phyloP scores from a whole-genome alignment of 495 filamentous ascomycete species.

The Neurospora hispaniola region DNA sequence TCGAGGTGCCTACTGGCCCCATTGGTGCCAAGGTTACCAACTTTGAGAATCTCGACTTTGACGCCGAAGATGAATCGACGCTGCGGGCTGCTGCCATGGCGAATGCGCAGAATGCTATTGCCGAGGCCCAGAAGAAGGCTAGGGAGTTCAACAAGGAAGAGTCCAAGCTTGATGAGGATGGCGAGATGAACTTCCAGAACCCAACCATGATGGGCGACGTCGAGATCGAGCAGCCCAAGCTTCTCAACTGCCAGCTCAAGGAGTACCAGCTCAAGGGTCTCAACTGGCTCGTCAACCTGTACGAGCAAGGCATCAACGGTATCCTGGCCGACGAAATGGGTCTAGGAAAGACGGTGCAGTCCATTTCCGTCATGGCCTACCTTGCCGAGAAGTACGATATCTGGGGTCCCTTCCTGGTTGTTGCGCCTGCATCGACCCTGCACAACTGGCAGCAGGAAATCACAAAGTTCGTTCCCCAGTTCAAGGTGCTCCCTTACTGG shows the following conservation, averaged over 20 bases:
- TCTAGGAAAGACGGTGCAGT: slow-evolving; percentile 97
- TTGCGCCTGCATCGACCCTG: slow-evolving; percentile 89
- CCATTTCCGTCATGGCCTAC: slow-evolving; percentile 98
- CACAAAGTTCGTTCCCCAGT: slow-evolving; percentile 77
- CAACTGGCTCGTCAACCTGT: slow-evolving; percentile 97
- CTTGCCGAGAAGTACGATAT: slow-evolving; percentile 94
- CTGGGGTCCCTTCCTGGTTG: slow-evolving; percentile 96
- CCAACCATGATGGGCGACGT: slow-evolving; percentile 88
- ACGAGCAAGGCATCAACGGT: slow-evolving; percentile 99
- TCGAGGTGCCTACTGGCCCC: slow-evolving; percentile 49
- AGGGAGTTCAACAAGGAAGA: slow-evolving; percentile 76
- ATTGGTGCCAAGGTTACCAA: slow-evolving; percentile 66
- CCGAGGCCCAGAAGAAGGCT: slow-evolving; percentile 87
- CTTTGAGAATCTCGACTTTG: slow-evolving; percentile 92
- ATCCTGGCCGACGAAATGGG: slow-evolving; percentile 99
- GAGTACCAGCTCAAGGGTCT: slow-evolving; percentile 98
- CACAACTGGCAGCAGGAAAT: slow-evolving; percentile 99
- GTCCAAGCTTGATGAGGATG: slow-evolving; percentile 60
- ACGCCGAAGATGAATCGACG: slow-evolving; percentile 80
- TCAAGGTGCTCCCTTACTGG: slow-evolving; percentile 97
- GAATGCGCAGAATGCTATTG: slow-evolving; percentile 92
- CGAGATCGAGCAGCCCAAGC: slow-evolving; percentile 86
- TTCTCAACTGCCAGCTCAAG: slow-evolving; percentile 88
- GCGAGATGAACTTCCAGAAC: slow-evolving; percentile 99
- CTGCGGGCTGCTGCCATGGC: slow-evolving; percentile 78